Conservation (phyloP, 202 grass and related monocot genomes). For the Zoysia matrella region DNA sequence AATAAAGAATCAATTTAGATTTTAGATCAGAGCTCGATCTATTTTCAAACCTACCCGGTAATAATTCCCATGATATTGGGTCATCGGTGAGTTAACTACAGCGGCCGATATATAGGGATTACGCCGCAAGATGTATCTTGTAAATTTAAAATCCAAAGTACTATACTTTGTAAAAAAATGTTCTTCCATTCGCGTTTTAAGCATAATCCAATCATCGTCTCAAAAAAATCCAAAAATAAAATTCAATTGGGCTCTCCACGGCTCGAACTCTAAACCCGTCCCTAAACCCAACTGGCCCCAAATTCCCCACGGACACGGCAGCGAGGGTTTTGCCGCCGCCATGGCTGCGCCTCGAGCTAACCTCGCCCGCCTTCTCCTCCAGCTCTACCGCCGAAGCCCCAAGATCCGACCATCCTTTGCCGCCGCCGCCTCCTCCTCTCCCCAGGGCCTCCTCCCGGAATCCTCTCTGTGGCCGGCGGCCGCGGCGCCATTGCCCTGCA, state of each 20-base stretch:
- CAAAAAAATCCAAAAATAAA: not conserved
- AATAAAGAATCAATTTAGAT: too few relatives aligned
- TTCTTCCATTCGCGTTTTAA: too few relatives aligned
- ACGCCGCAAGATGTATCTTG: too few relatives aligned
- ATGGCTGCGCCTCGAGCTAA: constrained; percentile 46
- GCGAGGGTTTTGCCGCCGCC: constrained; percentile 46
- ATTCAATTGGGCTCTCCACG: not conserved
- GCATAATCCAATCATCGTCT: too few relatives aligned
- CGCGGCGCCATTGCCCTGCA: not conserved
- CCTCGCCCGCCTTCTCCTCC: constrained; percentile 38
- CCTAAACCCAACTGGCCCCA: not conserved
- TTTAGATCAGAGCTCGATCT: too few relatives aligned
- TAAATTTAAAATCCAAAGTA: too few relatives aligned
- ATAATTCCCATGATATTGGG: too few relatives aligned
- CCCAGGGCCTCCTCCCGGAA: constrained; percentile 1
- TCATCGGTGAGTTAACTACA: too few relatives aligned
- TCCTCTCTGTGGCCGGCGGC: not conserved
- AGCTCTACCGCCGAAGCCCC: not conserved
- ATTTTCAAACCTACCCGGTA: too few relatives aligned
- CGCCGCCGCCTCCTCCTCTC: not conserved
- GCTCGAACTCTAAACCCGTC: constrained; percentile 25
- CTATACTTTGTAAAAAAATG: too few relatives aligned
- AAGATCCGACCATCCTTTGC: constrained; percentile 4
- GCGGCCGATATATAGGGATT: too few relatives aligned
- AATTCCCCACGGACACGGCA: not conserved